Conservation (phyloP, 2,329 filamentous ascomycete genomes). For the Trichoderma lentiforme region DNA sequence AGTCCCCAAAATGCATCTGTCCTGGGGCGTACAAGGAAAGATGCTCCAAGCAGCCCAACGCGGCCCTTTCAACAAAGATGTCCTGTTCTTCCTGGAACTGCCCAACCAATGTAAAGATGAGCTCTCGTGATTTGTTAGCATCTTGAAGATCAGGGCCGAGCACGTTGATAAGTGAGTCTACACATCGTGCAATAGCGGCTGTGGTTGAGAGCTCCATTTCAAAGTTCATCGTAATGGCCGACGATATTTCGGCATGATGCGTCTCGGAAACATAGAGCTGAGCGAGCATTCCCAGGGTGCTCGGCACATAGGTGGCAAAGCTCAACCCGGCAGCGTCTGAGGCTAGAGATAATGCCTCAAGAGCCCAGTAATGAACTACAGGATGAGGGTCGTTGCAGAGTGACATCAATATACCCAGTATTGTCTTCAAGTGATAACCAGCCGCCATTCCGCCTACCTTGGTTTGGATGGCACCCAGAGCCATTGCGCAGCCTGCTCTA, state of each 20-base stretch:
- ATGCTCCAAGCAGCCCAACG: slow-evolving; percentile 82
- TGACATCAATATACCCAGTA: slow-evolving; percentile 97
- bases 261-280: slow-evolving; percentile 90
- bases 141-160: slow-evolving; percentile 94
- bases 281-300: slow-evolving; percentile 87
- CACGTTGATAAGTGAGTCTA: slow-evolving; percentile 96
- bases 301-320: slow-evolving; percentile 86
- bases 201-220: slow-evolving; percentile 81
- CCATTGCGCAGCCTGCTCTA: slow-evolving; percentile 89
- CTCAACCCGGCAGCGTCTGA: slow-evolving; percentile 90
- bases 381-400: slow-evolving; percentile 94
- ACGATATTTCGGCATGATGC: slow-evolving; percentile 79
- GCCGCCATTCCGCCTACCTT: slow-evolving; percentile 98
- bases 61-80: slow-evolving; percentile 67
- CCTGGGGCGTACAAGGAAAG: slow-evolving; percentile 87
- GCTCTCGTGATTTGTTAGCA: slow-evolving; percentile 81
- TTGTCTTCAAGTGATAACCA: slow-evolving; percentile 92
- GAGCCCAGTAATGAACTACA: slow-evolving; percentile 91
- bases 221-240: slow-evolving; percentile 81
- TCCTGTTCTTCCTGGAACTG: slow-evolving; percentile 78
- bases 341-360: slow-evolving; percentile 81
- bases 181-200: slow-evolving; percentile 78
- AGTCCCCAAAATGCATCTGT: slow-evolving; percentile 77
- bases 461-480: slow-evolving; percentile 87
- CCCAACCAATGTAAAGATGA: slow-evolving; percentile 81